Percentiles rank a stretch among this genome's conserved stretches.
phyloP scores from a whole-genome alignment of 78 protist genomes.

The Dictyostelium purpureum region DNA sequence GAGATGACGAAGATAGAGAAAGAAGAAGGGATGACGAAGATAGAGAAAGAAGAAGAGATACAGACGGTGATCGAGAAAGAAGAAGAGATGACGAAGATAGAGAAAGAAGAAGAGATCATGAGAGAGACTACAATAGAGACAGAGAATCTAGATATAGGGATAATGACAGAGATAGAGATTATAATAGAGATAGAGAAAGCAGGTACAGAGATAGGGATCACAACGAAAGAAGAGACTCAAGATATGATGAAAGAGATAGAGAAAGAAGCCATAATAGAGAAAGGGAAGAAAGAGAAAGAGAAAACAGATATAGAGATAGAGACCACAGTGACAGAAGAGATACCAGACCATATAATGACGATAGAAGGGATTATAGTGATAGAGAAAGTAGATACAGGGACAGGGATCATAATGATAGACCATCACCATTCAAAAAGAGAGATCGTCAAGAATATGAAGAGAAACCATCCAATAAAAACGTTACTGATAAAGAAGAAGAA shows the following conservation, averaged over 20 bases:
- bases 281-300: slow-evolving; percentile 25
- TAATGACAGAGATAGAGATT: neutral
- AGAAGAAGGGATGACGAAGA: neutral
- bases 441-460: slow-evolving; percentile 1
- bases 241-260: neutral
- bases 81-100: neutral
- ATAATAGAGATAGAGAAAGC: neutral
- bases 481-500: slow-evolving; percentile 35
- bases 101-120: neutral
- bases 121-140: neutral
- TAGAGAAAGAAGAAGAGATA: neutral
- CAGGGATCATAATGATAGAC: neutral
- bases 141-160: neutral
- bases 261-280: neutral
- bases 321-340: slow-evolving; percentile 1
- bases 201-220: slow-evolving; percentile 15
- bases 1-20: neutral
- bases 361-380: neutral
- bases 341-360: too few species aligned
- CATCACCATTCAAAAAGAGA: slow-evolving; percentile 4
- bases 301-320: slow-evolving; percentile 45
- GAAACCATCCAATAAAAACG: neutral
- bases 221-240: neutral
- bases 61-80: neutral
- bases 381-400: neutral